Base-by-base conservation (phyloP, 495 filamentous ascomycete species). In the Hypoxylon trugodes region DNA sequence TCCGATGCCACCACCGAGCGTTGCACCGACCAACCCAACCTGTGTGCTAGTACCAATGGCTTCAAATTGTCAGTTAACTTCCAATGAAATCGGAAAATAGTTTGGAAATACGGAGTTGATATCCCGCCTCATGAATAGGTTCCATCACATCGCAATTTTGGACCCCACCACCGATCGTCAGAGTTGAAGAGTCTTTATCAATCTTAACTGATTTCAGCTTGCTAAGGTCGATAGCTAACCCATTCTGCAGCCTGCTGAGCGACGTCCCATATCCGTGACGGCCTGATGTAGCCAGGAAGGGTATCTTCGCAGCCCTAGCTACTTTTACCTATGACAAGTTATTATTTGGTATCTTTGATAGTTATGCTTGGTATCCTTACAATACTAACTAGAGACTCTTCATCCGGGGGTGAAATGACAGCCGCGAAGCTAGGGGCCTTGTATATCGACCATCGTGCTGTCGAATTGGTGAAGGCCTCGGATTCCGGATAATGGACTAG, bases 1-100 rank as follows among this genome's bases (percentile, higher is more conserved):
- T 7, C 78, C 76, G 6, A 78, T 52, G n/a, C 77, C 78, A 19
- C 68, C 80, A 22, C 79, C 80, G 19, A 82, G 66, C 10, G 75
- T 71, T 4, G 70, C 73, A 6, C 76, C 76, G 36, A 75, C 38
- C 15, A 76, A 45, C n/a, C 77, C 76, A 16, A 76, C 70, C n/a
- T n/a, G n/a, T n/a, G n/a, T n/a, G n/a, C n/a, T n/a, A n/a, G n/a
- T n/a, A n/a, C n/a, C 76, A 26, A 64, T 56, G 7, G 61, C 66
- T 60, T 18, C 16, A 10, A 15, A 16, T 4, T 9, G 25, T 57
- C 7, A 59, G 35, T 35, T 35, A 5, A 18, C 7, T 18, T 12
- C 32, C 6, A 9, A 2, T 9, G 10, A 22, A 5, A 45, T 16
- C 4, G 18, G 1, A 10, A 4, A 37, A 15, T 38, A n/a, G n/a